Evolutionary conservation across 768 basidiomycete genomes (phyloP), one percentile per base, ranked within the genome.

Genomic region (Suillus variegatus): DNA sequence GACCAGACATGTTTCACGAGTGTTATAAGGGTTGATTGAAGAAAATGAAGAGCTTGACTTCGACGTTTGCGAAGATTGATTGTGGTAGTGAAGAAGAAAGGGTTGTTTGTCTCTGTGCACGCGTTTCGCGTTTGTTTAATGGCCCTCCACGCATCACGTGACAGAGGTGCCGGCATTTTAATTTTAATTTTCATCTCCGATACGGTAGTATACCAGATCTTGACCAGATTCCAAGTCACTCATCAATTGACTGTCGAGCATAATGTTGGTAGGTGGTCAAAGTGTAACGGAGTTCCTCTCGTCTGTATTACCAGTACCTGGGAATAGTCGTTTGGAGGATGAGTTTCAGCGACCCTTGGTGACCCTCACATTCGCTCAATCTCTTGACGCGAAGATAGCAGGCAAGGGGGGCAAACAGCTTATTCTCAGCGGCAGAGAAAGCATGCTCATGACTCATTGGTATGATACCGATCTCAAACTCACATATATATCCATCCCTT

Each of bases 391-490:
- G 35, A 88, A 94, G 76, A 97, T 99, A 63, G 94, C 94, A 0
- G 94, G 92, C 2, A 77, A 77, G 6, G 80, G 82, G 9, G 89
- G 94, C 13, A 80, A 78, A 63, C 95, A 95, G 78, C 85, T 99
- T 43, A 83, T 85, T 38, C 81, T 99, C 46, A 95, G 94, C 69
- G 93, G 97, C 8, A 78, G 81, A 55, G 92, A 97, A 71, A 94
- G 92, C 76, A 90, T 96, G 89, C 68, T 85, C 49, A 94, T 99
- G 91, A 99, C 97, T 13, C 97, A 99, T 76, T 92, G 93, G 95
- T 94, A 71, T 67, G 84, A 69, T 55, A 28, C 32, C 20, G 47
- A 12, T 64, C 25, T 40, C 28, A 41, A 32, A 63, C 62, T 49
- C 20, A 38, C 36, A 40, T 20, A 60, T 35, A 51, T 38, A n/a